These are phyloP conservation scores for Bipolaris victoriae DNA, from an alignment of 2,329 filamentous ascomycete genomes.

Conservation along the genomic window DNA sequence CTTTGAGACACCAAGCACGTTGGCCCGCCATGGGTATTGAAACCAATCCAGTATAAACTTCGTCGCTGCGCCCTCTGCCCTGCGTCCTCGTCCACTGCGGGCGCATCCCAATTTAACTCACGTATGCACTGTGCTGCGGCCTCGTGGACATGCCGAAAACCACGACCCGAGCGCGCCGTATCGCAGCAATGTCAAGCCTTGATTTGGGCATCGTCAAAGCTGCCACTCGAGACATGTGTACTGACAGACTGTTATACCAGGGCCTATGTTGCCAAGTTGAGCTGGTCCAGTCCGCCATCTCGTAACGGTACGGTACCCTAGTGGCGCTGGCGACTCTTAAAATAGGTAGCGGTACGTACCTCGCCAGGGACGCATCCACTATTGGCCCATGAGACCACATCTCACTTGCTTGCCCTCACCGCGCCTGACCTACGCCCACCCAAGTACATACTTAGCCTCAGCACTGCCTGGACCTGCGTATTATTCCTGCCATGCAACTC, in stretches of 20 bases:
- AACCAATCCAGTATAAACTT: background rate
- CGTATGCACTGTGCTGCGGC: constrained; percentile 2
- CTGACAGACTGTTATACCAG: background rate
- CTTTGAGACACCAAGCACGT: background rate
- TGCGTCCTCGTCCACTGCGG: background rate
- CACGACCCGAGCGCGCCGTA: background rate
- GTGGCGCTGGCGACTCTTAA: background rate
- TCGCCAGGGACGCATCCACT: background rate
- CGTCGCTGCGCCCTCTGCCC: background rate
- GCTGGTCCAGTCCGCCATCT: background rate
- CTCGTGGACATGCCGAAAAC: background rate
- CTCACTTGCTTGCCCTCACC: background rate
- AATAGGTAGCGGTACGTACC: background rate
- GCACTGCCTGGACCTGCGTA: background rate
- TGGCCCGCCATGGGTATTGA: background rate
- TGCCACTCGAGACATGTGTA: background rate
- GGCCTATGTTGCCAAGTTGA: background rate
- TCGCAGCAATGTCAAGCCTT: background rate
- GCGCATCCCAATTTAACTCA: constrained; percentile 6
- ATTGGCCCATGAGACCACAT: background rate
- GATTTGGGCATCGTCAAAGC: background rate
- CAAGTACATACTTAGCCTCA: background rate
- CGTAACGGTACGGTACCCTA: background rate
- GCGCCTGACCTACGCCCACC: background rate
- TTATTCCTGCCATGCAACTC: background rate